phyloP scores from a whole-genome alignment of 768 basidiomycete genomes.

The Tubosaeta sp. region DNA sequence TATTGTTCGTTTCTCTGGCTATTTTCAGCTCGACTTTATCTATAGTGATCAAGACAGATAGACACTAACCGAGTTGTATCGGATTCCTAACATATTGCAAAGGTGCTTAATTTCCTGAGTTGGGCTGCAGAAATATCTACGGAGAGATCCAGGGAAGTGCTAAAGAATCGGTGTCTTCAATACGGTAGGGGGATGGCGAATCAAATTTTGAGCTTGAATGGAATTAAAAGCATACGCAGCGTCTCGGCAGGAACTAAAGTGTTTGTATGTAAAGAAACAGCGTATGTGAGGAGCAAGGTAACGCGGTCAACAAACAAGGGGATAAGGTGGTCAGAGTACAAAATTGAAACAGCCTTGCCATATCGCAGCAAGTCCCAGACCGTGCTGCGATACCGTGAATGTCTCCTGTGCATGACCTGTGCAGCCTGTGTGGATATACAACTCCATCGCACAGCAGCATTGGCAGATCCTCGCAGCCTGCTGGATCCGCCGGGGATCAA shows the following conservation, averaged over 20 bases:
- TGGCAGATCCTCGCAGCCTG: conserved; percentile 2
- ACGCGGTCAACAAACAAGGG: conserved; percentile 13
- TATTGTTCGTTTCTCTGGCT: neutral
- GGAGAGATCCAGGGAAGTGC: conserved; percentile 3
- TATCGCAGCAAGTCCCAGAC: conserved; percentile 17
- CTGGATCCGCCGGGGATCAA: conserved; percentile 1
- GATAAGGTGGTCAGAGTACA: conserved; percentile 22
- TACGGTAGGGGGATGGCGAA: conserved; percentile 4
- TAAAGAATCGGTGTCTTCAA: conserved; percentile 8
- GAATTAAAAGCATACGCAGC: conserved; percentile 25
- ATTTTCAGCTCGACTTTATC: neutral
- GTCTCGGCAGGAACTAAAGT: conserved; percentile 21
- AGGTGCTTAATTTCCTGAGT: neutral
- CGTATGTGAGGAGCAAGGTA: conserved; percentile 15
- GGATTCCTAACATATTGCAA: neutral
- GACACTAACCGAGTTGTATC: neutral
- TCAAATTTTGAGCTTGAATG: conserved; percentile 16
- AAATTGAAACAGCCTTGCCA: conserved; percentile 18
- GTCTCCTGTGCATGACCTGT: conserved; percentile 9
- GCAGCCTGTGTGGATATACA: conserved; percentile 3
- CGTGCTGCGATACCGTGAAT: conserved; percentile 12
- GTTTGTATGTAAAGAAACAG: conserved; percentile 20
- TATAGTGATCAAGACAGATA: neutral
- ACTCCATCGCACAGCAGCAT: conserved; percentile 13
- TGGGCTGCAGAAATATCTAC: neutral